Evolutionary conservation across 2,329 filamentous ascomycete species (phyloP).

Genomic region (Neonectria neomacrospora): DNA sequence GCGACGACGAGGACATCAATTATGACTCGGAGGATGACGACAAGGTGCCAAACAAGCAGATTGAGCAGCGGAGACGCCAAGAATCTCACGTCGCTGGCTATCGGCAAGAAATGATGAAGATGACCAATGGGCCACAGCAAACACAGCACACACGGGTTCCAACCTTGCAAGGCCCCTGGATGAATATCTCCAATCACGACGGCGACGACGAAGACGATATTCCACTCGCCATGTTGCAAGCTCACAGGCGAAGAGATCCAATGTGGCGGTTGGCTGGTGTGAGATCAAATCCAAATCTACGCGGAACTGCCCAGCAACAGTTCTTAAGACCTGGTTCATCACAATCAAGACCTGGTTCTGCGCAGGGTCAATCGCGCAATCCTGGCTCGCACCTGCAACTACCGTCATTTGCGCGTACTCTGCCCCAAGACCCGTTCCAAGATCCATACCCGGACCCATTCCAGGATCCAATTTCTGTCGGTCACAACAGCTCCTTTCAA

Average conservation of each 20-base stretch:
- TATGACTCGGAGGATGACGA: conserved; percentile 28
- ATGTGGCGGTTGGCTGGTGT: conserved; percentile 17
- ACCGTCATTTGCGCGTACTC: conserved; percentile 28
- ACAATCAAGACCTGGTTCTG: conserved; percentile 19
- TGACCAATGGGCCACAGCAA: conserved; percentile 20
- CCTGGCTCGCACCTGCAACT: conserved; percentile 18
- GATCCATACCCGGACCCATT: conserved; percentile 5
- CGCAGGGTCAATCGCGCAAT: conserved; percentile 12
- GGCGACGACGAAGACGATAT: conserved; percentile 30
- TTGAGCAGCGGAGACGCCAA: conserved; percentile 25
- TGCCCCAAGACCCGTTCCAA: conserved; percentile 34
- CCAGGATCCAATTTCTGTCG: background rate
- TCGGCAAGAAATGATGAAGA: conserved; percentile 38
- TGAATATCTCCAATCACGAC: conserved; percentile 4
- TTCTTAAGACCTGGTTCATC: conserved; percentile 24
- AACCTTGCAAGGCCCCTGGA: conserved; percentile 13
- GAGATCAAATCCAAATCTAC: conserved; percentile 33
- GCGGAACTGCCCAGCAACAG: conserved; percentile 23
- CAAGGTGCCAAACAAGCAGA: conserved; percentile 15
- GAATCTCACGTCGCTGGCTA: conserved; percentile 34
- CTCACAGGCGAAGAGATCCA: background rate
- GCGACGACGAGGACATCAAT: conserved; percentile 28
- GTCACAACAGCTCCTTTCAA: background rate
- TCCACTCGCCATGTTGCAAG: conserved; percentile 31
- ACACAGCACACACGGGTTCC: conserved; percentile 16